Evolutionary conservation across 768 basidiomycete species (phyloP).

Genomic region (Roridomyces roridus): DNA sequence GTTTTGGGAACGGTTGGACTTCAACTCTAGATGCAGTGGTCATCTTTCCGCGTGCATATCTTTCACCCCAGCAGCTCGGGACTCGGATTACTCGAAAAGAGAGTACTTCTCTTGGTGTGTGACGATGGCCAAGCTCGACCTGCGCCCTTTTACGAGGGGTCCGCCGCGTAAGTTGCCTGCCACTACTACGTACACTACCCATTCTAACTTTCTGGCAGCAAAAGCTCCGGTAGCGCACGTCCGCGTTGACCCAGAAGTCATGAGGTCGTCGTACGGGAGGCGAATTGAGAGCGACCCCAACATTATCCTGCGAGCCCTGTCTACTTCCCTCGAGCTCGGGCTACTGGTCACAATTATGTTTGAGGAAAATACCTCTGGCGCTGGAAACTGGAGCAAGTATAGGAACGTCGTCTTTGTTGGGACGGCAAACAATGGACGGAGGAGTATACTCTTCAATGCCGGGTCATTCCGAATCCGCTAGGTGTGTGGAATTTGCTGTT

Average conservation of each 20-base stretch:
- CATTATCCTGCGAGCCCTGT: constrained; percentile 44
- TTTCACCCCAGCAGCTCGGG: constrained; percentile 29
- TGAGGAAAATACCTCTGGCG: not conserved
- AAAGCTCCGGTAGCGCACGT: constrained; percentile 42
- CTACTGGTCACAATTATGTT: constrained; percentile 38
- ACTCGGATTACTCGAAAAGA: constrained; percentile 11
- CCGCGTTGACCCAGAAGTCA: constrained; percentile 39
- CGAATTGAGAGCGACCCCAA: constrained; percentile 37
- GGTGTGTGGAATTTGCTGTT: not conserved
- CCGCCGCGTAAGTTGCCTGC: constrained; percentile 30
- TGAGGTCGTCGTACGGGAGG: constrained; percentile 39
- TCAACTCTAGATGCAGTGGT: constrained; percentile 27
- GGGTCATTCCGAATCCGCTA: constrained; percentile 3
- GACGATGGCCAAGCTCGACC: constrained; percentile 30
- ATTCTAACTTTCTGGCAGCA: constrained; percentile 21
- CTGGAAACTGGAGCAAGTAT: not conserved
- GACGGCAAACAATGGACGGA: constrained; percentile 18
- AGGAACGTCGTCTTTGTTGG: constrained; percentile 10
- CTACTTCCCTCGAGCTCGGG: constrained; percentile 47
- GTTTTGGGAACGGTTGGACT: constrained; percentile 35
- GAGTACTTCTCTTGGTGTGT: constrained; percentile 40
- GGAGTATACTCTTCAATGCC: constrained; percentile 13
- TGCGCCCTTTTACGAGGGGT: constrained; percentile 25
- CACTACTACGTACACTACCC: not conserved
- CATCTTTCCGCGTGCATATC: constrained; percentile 32